Evolutionary conservation across 495 filamentous ascomycete species (phyloP), one percentile per base, ranked within the genome.

Genomic region (Hypoxylon rickii): DNA sequence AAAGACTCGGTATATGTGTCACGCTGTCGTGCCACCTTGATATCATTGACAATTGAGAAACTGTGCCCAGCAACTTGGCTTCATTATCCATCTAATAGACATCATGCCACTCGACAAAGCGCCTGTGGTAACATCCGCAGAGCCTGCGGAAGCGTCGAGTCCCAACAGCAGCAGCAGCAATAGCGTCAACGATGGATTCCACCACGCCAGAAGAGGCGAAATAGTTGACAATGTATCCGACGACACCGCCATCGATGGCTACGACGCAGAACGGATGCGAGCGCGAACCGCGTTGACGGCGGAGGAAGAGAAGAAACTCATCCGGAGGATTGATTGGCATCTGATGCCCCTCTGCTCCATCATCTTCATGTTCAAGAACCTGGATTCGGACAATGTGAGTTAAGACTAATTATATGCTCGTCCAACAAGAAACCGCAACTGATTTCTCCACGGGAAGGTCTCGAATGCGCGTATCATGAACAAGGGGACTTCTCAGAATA

Each of bases 311-410:
- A 75, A 72, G 44, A 75, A 64, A 21, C 49, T 78, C 7, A 58
- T 78, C 10, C 67, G 72, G 5, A 65, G 73, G 15, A 73, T 77
- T n/a, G 76, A 78, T 44, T 77, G 71, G 74, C 72, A 71, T 13
- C 55, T 78, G 1, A 72, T 77, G 64, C 69, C 73, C 6, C 55
- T 79, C 7, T 70, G 69, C 11, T 71, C 73, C 3, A 41, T 77
- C 1, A 74, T 79, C 11, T 79, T 73, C 53, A 67, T 76, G 67
- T 69, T 79, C 45, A 76, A 77, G 52, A 75, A 70, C 26, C 26
- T 77, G 20, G 74, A 77, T 21, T 54, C 60, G 2, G 70, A 67
- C 20, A 79, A 79, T 63, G 72, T 74, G 22, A 22, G 67, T 63
- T n/a, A n/a, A n/a, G n/a, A n/a, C n/a, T n/a, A n/a, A n/a, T n/a